Evolutionary conservation across 371 early-diverging fungal genomes (phyloP).

Genomic region (Lichtheimia ornata): DNA sequence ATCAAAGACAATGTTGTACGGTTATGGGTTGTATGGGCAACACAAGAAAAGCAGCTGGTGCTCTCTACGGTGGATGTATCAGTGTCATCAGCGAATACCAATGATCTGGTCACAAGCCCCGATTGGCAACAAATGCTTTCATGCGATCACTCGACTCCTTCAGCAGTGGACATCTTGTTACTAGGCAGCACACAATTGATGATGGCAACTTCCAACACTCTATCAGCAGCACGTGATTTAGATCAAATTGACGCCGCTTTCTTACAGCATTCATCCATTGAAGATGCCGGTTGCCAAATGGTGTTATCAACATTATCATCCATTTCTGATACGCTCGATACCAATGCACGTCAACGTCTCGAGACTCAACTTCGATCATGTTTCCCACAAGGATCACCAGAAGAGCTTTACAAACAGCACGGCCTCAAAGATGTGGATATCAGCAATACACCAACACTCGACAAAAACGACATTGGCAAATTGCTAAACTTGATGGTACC

Average conservation of each 20-base stretch:
- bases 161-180: neutral
- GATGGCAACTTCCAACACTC: neutral
- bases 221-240: neutral
- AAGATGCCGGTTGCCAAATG: neutral
- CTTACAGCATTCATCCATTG: neutral
- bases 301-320: neutral
- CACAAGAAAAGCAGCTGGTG: neutral
- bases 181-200: neutral
- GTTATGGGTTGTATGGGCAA: slow-evolving; percentile 7
- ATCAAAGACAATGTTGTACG: neutral
- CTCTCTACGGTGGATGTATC: neutral
- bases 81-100: neutral
- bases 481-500: neutral
- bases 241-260: neutral
- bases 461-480: slow-evolving; percentile 2
- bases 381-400: neutral
- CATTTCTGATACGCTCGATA: neutral
- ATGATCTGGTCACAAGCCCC: neutral
- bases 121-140: neutral
- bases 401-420: neutral
- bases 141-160: no score
- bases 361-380: neutral
- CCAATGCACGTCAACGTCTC: neutral
- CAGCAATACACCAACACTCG: neutral
- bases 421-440: neutral